Evolutionary conservation across 1,139 yeast species (phyloP).

Genomic region (Blastobotrys apis): DNA sequence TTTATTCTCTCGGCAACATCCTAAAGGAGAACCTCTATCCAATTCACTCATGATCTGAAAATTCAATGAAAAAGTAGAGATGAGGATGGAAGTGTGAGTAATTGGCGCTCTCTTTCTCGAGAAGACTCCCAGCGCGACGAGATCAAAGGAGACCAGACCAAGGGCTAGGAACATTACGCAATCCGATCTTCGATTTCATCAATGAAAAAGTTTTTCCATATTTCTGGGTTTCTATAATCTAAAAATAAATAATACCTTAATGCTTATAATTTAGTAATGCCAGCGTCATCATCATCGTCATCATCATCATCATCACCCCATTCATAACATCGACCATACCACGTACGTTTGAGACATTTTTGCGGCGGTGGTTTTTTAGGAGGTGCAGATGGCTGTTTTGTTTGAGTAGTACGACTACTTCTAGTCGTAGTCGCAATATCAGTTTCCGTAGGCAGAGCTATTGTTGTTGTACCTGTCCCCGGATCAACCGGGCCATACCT

Average conservation of each 20-base stretch:
- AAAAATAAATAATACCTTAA: background rate
- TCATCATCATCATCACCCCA: slow-evolving; percentile 11
- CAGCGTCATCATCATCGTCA: background rate
- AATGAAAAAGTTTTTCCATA: too few relatives aligned
- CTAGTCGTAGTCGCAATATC: slow-evolving; percentile 2
- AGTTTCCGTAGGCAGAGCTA: slow-evolving; percentile 7
- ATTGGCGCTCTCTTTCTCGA: too few relatives aligned
- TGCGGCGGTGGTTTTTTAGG: slow-evolving; percentile 13
- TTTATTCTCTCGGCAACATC: slow-evolving; percentile 7
- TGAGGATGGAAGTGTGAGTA: background rate
- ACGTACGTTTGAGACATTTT: slow-evolving; percentile 23
- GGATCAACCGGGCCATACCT: slow-evolving; percentile 11
- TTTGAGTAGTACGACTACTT: slow-evolving; percentile 15
- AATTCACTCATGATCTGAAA: background rate
- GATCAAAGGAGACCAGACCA: background rate
- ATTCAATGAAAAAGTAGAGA: background rate
- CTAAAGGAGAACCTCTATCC: slow-evolving; percentile 4
- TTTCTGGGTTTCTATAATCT: too few relatives aligned
- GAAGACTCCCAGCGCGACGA: background rate
- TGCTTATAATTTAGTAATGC: background rate
- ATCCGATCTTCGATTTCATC: background rate
- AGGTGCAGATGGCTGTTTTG: slow-evolving; percentile 12
- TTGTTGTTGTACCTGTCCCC: slow-evolving; percentile 7
- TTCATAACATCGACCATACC: slow-evolving; percentile 29
- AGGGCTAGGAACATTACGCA: background rate